These are phyloP conservation scores for Ziziphus jujuba DNA, from an alignment of 306 rosid species.

Conservation along the genomic window DNA sequence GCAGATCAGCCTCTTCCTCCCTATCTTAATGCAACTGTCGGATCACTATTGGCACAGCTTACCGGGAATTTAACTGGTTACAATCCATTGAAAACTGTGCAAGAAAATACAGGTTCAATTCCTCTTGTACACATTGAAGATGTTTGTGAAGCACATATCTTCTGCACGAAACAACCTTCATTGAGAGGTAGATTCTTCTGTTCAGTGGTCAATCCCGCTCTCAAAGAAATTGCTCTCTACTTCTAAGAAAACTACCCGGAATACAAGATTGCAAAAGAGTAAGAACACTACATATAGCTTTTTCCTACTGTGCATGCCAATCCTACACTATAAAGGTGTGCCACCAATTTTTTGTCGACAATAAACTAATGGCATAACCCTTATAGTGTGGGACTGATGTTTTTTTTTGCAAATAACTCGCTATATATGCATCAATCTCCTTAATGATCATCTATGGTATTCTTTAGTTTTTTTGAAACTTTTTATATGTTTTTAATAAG, in stretches of 20 bases:
- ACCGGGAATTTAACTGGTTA: slow-evolving; percentile 5
- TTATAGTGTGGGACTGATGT: no score
- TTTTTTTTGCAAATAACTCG: no score
- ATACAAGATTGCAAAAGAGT: slow-evolving; percentile 18
- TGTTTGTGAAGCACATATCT: slow-evolving; percentile 50
- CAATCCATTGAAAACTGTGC: slow-evolving; percentile 4
- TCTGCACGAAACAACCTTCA: slow-evolving; percentile 42
- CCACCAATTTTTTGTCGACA: no score
- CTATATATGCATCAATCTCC: no score
- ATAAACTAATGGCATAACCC: no score
- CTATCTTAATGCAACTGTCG: background rate
- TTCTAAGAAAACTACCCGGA: slow-evolving; percentile 23
- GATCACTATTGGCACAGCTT: slow-evolving; percentile 21
- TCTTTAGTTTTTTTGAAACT: background rate
- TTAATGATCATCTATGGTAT: no score
- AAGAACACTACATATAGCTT: background rate
- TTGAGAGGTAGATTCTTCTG: slow-evolving; percentile 46
- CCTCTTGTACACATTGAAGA: slow-evolving; percentile 47
- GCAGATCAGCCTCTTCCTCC: slow-evolving; percentile 35
- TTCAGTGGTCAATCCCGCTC: slow-evolving; percentile 15
- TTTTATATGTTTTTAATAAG: background rate
- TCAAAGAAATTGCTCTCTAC: slow-evolving; percentile 19
- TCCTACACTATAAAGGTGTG: no score
- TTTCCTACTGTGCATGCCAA: no score
- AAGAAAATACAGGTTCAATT: slow-evolving; percentile 34